Base-by-base conservation (phyloP, 73 alveolate genomes). In the Loxodes magnus region DNA sequence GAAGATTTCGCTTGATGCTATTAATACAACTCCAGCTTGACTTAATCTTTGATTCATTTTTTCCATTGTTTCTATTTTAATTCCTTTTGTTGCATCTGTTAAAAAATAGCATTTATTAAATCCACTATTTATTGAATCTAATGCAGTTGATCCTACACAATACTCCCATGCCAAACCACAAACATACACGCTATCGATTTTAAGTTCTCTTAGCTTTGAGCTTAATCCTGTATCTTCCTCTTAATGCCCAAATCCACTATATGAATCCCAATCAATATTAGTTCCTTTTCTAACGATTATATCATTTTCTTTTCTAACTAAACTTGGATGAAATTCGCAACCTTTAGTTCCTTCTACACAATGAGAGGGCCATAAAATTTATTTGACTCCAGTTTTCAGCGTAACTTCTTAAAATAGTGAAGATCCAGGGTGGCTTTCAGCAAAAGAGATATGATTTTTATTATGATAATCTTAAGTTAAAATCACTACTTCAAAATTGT, bases 141-240 rank as follows among this genome's bases (percentile, higher is more conserved):
- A 25, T 0, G 97, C 99, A 22, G 99, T 92, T 15, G 74, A 56
- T 12, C 97, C 97, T 43, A 89, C 99, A 59, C 98, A 89, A 54
- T 73, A 88, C 50, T 92, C 99, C 51, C 51, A 85, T 22, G 99
- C 96, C 31, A 92, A 87, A 2, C 99, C 99, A 56, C 69, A 65
- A 3, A 50, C 27, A 54, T 70, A 89, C 9, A 85, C 92, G 12
- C 60, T 65, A 7, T 59, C 59, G 35, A 84, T 71, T 17, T 65
- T 71, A 24, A 20, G 35, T 27, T 63, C 77, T 34, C 64, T 64
- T 37, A 86, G 62, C 36, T 54, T 56, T 27, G 58, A 72, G 14
- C 51, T 34, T 10, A 92, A 73, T 29, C 72, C 74, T 21, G 96
- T 91, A 6, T 74, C 64, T 48, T 89, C 96, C 19, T 75, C 80